phyloP scores from a whole-genome alignment of 257 asterid genomes.

The Gardenia jasminoides region DNA sequence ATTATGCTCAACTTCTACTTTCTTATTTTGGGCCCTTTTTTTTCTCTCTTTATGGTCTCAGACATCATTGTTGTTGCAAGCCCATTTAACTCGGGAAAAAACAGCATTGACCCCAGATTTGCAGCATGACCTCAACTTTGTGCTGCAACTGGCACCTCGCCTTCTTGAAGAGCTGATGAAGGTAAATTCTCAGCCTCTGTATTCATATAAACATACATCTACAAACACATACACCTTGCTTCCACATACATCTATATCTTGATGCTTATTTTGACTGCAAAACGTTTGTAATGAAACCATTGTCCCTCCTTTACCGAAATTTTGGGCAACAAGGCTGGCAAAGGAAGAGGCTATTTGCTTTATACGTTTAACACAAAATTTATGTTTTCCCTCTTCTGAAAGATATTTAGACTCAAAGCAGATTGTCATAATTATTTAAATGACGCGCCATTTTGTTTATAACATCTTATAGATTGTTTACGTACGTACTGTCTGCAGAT shows the following conservation, averaged over 20 bases:
- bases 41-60: conserved; percentile 34
- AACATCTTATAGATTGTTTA: conserved; percentile 5
- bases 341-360: background rate
- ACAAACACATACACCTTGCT: background rate
- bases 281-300: background rate
- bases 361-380: background rate
- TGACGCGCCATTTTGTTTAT: background rate
- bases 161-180: conserved; percentile 83
- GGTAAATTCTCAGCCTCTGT: conserved; percentile 34
- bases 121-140: conserved; percentile 59
- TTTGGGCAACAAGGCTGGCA: background rate
- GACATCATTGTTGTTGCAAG: conserved; percentile 80
- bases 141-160: conserved; percentile 71
- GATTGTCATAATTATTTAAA: background rate
- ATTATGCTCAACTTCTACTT: background rate
- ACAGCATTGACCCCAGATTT: conserved; percentile 58
- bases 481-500: conserved; percentile 42
- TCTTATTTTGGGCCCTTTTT: conserved; percentile 7
- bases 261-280: background rate
- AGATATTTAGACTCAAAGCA: no score
- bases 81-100: conserved; percentile 72
- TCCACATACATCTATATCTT: background rate
- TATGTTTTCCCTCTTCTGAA: background rate
- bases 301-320: background rate
- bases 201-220: background rate